Conservation (phyloP, 2,329 filamentous ascomycete species). For the Aureobasidium namibiae region DNA sequence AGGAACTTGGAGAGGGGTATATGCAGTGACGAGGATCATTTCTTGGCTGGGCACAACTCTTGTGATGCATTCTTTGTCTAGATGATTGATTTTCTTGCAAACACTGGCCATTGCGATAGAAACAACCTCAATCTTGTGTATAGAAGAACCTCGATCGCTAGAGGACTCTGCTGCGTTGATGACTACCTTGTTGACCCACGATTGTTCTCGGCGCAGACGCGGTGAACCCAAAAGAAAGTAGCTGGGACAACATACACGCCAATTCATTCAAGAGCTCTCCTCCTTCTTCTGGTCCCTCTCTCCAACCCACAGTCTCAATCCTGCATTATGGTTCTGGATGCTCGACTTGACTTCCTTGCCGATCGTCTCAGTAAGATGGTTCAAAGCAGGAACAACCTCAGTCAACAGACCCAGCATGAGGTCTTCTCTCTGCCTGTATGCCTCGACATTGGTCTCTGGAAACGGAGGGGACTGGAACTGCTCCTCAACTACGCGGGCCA, state of each 20-base stretch:
- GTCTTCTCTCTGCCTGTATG: background rate
- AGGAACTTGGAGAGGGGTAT: background rate
- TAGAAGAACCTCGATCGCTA: background rate
- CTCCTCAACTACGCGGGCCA: slow-evolving; percentile 3
- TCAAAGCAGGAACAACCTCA: slow-evolving; percentile 2
- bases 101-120: background rate
- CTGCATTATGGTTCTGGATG: background rate
- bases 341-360: background rate
- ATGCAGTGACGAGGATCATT: background rate
- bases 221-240: background rate
- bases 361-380: background rate
- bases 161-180: too few species aligned
- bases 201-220: too few species aligned
- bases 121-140: too few species aligned
- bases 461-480: background rate
- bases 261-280: background rate
- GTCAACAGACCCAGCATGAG: slow-evolving; percentile 7
- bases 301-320: slow-evolving; percentile 6
- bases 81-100: background rate
- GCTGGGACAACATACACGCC: background rate
- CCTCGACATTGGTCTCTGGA: background rate
- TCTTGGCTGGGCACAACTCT: slow-evolving; percentile 1
- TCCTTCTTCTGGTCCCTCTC: background rate
- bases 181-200: background rate
- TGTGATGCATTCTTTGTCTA: background rate